Percentiles rank a stretch among this genome's conserved stretches.
These are phyloP conservation scores for Camelina hispida DNA, from an alignment of 345 rosid genomes.

Conservation along the genomic window DNA sequence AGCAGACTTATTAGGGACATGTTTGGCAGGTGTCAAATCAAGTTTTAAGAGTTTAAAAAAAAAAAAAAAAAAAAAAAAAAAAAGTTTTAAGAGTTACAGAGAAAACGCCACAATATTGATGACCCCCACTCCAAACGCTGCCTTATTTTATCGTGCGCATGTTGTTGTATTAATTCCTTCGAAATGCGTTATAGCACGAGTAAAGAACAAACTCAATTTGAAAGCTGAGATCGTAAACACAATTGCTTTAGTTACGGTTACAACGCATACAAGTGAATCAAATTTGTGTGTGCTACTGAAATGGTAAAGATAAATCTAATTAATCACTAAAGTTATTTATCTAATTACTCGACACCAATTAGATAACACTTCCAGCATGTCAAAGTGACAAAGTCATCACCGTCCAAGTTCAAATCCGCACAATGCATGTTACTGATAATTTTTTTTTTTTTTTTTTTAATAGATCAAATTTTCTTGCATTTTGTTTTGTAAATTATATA, in stretches of 20 bases:
- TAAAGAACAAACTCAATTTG: conserved; percentile 1
- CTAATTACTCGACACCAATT: background rate
- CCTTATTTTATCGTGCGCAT: conserved; percentile 18
- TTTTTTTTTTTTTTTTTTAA: too few relatives aligned
- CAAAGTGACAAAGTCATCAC: background rate
- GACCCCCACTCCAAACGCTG: conserved; percentile 21
- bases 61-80: too few relatives aligned
- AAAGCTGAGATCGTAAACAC: conserved; percentile 3
- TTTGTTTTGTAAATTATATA: background rate
- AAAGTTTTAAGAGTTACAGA: conserved; percentile 22
- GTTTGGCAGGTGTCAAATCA: conserved; percentile 43
- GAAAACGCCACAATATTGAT: conserved; percentile 30
- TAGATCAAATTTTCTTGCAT: background rate
- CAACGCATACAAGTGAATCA: background rate
- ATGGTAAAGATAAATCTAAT: background rate
- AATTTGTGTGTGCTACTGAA: background rate
- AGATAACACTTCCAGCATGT: conserved; percentile 1
- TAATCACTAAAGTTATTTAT: background rate
- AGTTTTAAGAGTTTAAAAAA: conserved; percentile 20
- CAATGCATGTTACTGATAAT: background rate
- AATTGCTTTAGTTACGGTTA: background rate
- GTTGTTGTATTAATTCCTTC: background rate
- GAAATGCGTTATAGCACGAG: background rate
- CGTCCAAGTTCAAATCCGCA: background rate
- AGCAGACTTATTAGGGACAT: conserved; percentile 27